Percentiles rank a stretch among this genome's conserved stretches.
Evolutionary conservation across 139 green algal genomes (phyloP).

Genomic region (Closterium sp.): DNA sequence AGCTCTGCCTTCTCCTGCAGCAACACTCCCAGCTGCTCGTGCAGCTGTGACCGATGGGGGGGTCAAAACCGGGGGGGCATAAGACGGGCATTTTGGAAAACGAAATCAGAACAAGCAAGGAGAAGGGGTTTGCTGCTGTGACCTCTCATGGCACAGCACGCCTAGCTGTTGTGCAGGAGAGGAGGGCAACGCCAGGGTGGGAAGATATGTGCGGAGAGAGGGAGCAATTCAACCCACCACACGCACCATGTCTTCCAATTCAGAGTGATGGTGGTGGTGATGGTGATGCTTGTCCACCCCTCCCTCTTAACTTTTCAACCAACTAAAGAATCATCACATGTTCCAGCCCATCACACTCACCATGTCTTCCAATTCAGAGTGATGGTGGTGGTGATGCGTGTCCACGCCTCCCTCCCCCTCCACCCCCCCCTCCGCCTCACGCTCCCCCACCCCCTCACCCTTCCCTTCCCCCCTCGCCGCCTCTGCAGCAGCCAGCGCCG

Average conservation of each 20-base stretch:
- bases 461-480: neutral
- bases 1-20: slow-evolving; percentile 8
- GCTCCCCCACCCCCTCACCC: neutral
- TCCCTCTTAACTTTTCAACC: neutral
- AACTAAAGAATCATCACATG: too few relatives aligned
- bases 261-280: neutral
- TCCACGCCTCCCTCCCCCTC: neutral
- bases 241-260: neutral
- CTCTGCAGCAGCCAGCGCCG: neutral
- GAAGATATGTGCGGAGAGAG: neutral
- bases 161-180: neutral
- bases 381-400: neutral
- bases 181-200: too few relatives aligned
- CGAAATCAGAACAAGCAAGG: too few relatives aligned
- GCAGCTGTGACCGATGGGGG: neutral
- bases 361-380: neutral
- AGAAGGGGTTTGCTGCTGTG: neutral
- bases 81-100: too few relatives aligned
- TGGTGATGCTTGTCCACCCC: neutral
- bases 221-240: neutral
- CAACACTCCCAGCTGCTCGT: neutral
- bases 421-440: neutral
- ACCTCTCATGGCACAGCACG: neutral
- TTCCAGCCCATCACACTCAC: neutral
- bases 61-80: too few relatives aligned